Evolutionary conservation across 495 filamentous ascomycete species (phyloP).

Genomic region (Trichoderma reesei): DNA sequence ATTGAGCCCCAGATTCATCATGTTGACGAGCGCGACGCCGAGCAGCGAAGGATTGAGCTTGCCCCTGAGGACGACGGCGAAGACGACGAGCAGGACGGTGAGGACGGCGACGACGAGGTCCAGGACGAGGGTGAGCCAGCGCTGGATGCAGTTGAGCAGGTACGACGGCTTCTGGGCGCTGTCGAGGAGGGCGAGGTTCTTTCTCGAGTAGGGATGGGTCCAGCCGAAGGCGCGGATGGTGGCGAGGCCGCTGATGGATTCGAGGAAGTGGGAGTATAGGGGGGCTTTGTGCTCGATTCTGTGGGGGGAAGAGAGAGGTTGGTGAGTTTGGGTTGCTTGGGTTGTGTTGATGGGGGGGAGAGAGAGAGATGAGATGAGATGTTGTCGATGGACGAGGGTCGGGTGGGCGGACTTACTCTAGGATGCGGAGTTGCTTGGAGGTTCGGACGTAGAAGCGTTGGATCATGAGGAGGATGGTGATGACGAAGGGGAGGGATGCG

Average conservation of each 20-base stretch:
- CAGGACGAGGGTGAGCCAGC: slow-evolving; percentile 41
- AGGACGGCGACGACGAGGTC: slow-evolving; percentile 35
- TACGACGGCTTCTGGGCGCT: slow-evolving; percentile 39
- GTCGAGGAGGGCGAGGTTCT: slow-evolving; percentile 45
- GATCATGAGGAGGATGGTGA: slow-evolving; percentile 34
- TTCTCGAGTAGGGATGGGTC: slow-evolving; percentile 30
- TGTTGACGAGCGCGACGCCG: slow-evolving; percentile 31
- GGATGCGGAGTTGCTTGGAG: slow-evolving; percentile 46
- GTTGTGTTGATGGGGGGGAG: no score
- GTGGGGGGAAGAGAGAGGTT: no score
- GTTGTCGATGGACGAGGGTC: no score
- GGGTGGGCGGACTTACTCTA: no score
- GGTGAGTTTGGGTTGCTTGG: no score
- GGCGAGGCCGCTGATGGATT: slow-evolving; percentile 36
- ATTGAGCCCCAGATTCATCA: slow-evolving; percentile 25
- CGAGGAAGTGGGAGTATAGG: slow-evolving; percentile 35
- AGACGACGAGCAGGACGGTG: slow-evolving; percentile 31
- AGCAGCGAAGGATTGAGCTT: slow-evolving; percentile 24
- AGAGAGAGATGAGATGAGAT: not conserved
- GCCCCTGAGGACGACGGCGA: slow-evolving; percentile 25
- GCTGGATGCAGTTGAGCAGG: slow-evolving; percentile 43
- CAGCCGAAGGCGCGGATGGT: slow-evolving; percentile 44
- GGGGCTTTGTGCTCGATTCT: slow-evolving; percentile 30
- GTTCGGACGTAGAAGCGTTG: slow-evolving; percentile 49
- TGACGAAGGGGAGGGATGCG: slow-evolving; percentile 17